These are phyloP conservation scores for Corymbia citriodora DNA, from an alignment of 441 rosid genomes.

Conservation along the genomic window DNA sequence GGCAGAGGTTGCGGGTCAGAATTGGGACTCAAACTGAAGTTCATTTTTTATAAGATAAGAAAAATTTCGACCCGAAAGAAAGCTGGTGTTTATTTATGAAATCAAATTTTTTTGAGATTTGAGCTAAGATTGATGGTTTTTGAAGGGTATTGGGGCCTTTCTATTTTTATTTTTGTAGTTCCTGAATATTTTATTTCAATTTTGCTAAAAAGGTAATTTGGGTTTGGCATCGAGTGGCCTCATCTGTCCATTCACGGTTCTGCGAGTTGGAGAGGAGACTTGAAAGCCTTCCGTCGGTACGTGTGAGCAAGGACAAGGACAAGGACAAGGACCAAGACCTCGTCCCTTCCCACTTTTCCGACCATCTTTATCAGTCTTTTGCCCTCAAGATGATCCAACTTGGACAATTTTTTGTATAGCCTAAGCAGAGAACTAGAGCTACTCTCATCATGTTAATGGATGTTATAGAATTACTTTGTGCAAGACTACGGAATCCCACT, in stretches of 20 bases:
- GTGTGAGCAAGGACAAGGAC: background rate
- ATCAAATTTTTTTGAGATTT: background rate
- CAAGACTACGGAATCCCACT: background rate
- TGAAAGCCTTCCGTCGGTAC: background rate
- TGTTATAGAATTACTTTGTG: background rate
- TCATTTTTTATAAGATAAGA: background rate
- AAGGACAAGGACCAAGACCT: background rate
- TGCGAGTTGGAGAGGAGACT: background rate
- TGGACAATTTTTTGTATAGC: background rate
- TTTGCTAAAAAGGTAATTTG: background rate
- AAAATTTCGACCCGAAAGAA: background rate
- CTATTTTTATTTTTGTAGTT: background rate
- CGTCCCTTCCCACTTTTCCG: background rate
- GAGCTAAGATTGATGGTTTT: background rate
- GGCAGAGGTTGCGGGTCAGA: background rate
- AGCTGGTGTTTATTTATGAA: background rate
- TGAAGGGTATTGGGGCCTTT: background rate
- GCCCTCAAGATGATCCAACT: background rate
- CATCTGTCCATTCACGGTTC: background rate
- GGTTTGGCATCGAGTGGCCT: background rate
- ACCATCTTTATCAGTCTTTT: background rate
- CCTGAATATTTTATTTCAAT: background rate
- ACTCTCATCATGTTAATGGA: background rate
- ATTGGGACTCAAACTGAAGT: background rate
- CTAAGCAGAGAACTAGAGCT: background rate